phyloP scores from a whole-genome alignment of 768 basidiomycete genomes.

The Lentinula aciculospora region DNA sequence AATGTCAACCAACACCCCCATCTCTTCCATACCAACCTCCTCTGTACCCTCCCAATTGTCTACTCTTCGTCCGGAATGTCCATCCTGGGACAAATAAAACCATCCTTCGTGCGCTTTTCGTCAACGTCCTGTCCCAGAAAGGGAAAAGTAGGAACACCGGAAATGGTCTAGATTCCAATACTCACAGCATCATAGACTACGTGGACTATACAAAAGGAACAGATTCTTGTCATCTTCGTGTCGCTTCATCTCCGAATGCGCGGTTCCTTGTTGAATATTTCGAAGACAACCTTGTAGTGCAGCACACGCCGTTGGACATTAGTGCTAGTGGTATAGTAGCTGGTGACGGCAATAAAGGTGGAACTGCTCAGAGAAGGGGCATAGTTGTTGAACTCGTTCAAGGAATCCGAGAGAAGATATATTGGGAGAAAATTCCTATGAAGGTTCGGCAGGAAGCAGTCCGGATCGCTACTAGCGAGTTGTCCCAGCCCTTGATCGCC shows the following conservation, averaged over 20 bases:
- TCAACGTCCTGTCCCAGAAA: constrained; percentile 19
- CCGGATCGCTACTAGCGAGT: neutral
- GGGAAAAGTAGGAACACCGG: constrained; percentile 17
- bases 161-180: neutral
- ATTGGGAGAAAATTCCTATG: constrained; percentile 78
- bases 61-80: constrained; percentile 66
- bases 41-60: constrained; percentile 47
- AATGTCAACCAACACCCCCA: neutral
- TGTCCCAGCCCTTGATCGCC: neutral
- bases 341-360: neutral
- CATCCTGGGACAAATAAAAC: constrained; percentile 81
- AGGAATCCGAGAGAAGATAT: constrained; percentile 63
- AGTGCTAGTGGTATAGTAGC: constrained; percentile 20
- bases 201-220: constrained; percentile 77
- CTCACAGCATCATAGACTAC: constrained; percentile 53
- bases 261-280: constrained; percentile 42
- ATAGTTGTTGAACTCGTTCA: constrained; percentile 51
- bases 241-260: constrained; percentile 47
- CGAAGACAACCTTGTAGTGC: constrained; percentile 24
- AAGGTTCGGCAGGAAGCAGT: constrained; percentile 63
- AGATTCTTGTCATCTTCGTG: constrained; percentile 69
- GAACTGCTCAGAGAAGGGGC: constrained; percentile 5
- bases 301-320: constrained; percentile 51
- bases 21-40: neutral
- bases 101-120: constrained; percentile 57